Evolutionary conservation across 2,329 filamentous ascomycete species (phyloP).

Genomic region (Dothideomycetes sp.): DNA sequence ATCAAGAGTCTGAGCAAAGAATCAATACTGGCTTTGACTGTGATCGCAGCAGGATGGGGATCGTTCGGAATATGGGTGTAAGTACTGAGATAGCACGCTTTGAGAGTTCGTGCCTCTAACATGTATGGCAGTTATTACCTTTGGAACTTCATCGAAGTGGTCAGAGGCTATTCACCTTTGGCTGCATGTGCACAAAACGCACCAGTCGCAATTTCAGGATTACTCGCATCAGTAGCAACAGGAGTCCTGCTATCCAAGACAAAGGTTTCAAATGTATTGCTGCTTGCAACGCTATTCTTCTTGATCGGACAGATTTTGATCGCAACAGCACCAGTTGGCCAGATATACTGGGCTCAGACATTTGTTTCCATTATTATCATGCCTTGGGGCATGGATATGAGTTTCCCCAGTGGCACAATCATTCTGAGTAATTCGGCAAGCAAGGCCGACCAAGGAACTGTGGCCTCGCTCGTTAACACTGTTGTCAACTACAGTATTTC

Average conservation of each 20-base stretch:
- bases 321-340: constrained; percentile 40
- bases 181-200: constrained; percentile 23
- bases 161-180: not conserved
- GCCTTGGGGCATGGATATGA: constrained; percentile 58
- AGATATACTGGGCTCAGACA: constrained; percentile 56
- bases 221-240: constrained; percentile 33
- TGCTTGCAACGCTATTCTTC: constrained; percentile 31
- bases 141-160: constrained; percentile 13
- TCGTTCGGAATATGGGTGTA: constrained; percentile 2
- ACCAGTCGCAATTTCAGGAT: constrained; percentile 35
- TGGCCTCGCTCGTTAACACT: constrained; percentile 51
- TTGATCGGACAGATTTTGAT: constrained; percentile 33
- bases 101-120: no score
- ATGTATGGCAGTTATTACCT: constrained; percentile 34
- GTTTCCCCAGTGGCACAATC: constrained; percentile 53
- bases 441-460: constrained; percentile 42
- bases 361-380: constrained; percentile 52
- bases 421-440: constrained; percentile 47
- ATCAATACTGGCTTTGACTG: constrained; percentile 17
- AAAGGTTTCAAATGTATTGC: constrained; percentile 21
- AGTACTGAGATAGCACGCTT: no score
- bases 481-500: constrained; percentile 62
- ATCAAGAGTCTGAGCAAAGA: constrained; percentile 19
- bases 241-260: constrained; percentile 17
- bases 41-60: not conserved